Percentiles rank a stretch among this genome's conserved stretches.
phyloP scores from a whole-genome alignment of 257 asterid species.

The Capsicum pubescens region DNA sequence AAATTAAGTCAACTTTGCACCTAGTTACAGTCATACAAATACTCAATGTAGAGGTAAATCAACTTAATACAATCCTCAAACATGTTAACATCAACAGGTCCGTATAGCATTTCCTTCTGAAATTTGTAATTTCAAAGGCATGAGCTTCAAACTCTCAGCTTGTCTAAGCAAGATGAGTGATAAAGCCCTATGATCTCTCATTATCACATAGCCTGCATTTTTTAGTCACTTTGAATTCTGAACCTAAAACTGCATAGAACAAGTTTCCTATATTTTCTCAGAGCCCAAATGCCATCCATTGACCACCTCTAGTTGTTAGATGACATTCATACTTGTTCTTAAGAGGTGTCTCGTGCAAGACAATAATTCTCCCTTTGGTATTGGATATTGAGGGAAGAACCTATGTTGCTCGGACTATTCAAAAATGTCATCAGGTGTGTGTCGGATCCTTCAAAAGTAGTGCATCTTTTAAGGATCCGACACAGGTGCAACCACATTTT shows the following conservation, averaged over 20 bases:
- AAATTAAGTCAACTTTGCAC: not conserved
- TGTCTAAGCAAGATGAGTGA: not conserved
- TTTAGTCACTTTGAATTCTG: not conserved
- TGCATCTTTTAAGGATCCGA: no score
- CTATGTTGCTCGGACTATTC: no score
- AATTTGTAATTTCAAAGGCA: not conserved
- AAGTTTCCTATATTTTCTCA: conserved; percentile 1
- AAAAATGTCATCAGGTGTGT: no score
- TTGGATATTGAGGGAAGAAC: not conserved
- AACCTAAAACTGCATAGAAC: not conserved
- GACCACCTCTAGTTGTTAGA: not conserved
- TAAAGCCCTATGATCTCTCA: not conserved
- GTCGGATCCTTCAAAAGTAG: no score
- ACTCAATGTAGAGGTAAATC: conserved; percentile 18
- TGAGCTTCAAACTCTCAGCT: not conserved
- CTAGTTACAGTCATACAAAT: not conserved
- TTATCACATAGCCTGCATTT: not conserved
- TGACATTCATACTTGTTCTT: not conserved
- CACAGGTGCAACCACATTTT: no score
- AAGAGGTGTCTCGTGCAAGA: not conserved
- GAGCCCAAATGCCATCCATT: not conserved
- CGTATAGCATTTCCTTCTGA: not conserved
- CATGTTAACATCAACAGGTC: conserved; percentile 1
- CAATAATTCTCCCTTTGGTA: not conserved
- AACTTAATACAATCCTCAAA: not conserved